Base-by-base conservation (phyloP, 2,329 filamentous ascomycete genomes). In the Aphanocladium album region DNA sequence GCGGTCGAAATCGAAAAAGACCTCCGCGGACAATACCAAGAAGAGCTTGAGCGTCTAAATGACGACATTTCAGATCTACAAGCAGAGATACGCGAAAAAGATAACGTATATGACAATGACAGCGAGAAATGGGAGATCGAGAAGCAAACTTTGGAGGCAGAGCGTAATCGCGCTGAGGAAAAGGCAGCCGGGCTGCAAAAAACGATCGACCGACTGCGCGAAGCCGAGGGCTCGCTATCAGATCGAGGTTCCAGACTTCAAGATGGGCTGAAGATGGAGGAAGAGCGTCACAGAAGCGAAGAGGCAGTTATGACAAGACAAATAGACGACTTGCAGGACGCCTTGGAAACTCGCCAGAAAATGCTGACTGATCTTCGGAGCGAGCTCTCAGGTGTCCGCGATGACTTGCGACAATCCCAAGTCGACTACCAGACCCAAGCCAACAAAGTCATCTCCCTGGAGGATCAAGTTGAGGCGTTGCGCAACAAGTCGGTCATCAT, bases 121-220 rank as follows among this genome's bases (percentile, higher is more conserved):
- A 84, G 83, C 70, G 88, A 91, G 64, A 85, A 86, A 67, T 91
- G 89, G 88, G 86, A 89, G 57, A 83, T 81, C 8, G 84, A 88
- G 68, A 86, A 81, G 67, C 83, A 84, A 37, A 82, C 81, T 45
- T 75, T 92, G 1, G 83, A 89, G 67, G 79, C 85, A 1, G 86
- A 90, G 66, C 84, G 84, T 58, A 80, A 86, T 53, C 82, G 83
- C 60, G 85, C 86, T 0, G 87, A 90, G 68, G 86, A 90, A 67
- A 85, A 86, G 66, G 87, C 86, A 3, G 75, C 78, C 12, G 84
- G 86, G 9, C 81, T 91, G 37, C 88, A 91, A 71, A 82, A 84
- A 58, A 89, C 87, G 0, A 86, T 93, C 62, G 85, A 90, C 64
- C 85, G 82, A 65, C 78, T 92, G 35, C 87, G 88, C 54, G 82